These are phyloP conservation scores for Leishmania martiniquensis DNA, from an alignment of 208 protist genomes.

Conservation along the genomic window DNA sequence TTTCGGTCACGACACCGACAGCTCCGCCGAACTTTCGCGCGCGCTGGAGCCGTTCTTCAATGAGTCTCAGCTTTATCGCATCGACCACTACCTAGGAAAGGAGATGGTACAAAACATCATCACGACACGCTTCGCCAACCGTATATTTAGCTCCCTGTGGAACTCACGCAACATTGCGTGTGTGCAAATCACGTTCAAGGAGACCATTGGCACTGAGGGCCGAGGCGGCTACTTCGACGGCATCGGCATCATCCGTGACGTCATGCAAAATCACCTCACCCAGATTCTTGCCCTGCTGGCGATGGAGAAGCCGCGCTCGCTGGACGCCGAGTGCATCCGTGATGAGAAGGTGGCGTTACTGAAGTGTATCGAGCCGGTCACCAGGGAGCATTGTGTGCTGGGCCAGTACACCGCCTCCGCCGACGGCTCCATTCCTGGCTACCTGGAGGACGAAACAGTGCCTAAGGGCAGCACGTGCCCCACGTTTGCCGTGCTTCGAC, in stretches of 20 bases:
- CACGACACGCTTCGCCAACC: conserved; percentile 93
- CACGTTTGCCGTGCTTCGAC: conserved; percentile 85
- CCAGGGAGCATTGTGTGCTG: conserved; percentile 83
- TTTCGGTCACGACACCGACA: conserved; percentile 89
- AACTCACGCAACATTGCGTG: conserved; percentile 87
- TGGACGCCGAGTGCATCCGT: conserved; percentile 86
- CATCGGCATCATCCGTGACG: conserved; percentile 94
- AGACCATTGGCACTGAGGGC: conserved; percentile 92
- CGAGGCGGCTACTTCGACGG: conserved; percentile 94
- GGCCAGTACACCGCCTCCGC: conserved; percentile 92
- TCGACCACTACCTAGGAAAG: conserved; percentile 96
- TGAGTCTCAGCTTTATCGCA: conserved; percentile 92
- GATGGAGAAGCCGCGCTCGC: conserved; percentile 92
- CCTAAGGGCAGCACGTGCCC: conserved; percentile 77
- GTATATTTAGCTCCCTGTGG: conserved; percentile 91
- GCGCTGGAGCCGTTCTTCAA: conserved; percentile 80
- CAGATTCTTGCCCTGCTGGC: conserved; percentile 93
- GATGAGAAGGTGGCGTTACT: conserved; percentile 93
- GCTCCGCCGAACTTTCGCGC: conserved; percentile 72
- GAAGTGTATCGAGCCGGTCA: conserved; percentile 60
- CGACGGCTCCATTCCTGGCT: conserved; percentile 85
- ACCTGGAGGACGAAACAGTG: conserved; percentile 89
- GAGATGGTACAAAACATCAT: conserved; percentile 96
- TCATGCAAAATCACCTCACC: conserved; percentile 95
- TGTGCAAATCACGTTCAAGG: conserved; percentile 95